Evolutionary conservation across 371 early-diverging fungal genomes (phyloP), one percentile per base, ranked within the genome.

Genomic region (Rhizomucor miehei): DNA sequence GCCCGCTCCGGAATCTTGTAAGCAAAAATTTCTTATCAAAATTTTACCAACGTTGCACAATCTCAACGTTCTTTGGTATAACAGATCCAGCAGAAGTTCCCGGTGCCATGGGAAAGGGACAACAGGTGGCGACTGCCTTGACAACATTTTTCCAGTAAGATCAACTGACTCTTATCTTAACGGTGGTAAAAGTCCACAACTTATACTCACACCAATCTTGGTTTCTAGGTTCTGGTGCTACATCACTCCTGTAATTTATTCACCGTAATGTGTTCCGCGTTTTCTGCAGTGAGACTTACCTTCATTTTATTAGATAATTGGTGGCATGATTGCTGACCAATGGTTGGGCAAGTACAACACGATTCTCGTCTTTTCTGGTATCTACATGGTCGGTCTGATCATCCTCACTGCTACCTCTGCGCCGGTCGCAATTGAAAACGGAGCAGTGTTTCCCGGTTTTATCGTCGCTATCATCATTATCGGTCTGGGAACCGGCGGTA

Each of bases 331-430:
- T 48, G 88, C 93, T 34, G 95, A 93, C 77, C 81, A 83, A 60
- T 84, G 82, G 65, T 66, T 88, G 43, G 95, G 95, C 58, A 90
- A 90, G 72, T 91, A 81, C 73, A 81, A 81, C 60, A 87, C 93
- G 19, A 91, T 93, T 34, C 48, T 89, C 16, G 35, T 82, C 37
- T 89, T 92, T 46, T 62, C 81, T 35, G 38, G 67, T 37, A 56
- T 87, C 34, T 94, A 95, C 65, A 56, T 85, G 1, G 44, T 85
- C 24, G 94, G 95, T 51, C 66, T 88, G 16, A 38, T 81, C 16
- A 66, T 90, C 38, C 62, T 90, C 37, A 75, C 88, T 2, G 58
- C 86, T 17, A 85, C 89, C n/a, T 69, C 90, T 2, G 66, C 81
- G 19, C 69, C 82, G 44, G 44, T 63, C 8, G 70, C 77, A 17